Evolutionary conservation across 768 basidiomycete genomes (phyloP).

Genomic region (Serendipita sp.): DNA sequence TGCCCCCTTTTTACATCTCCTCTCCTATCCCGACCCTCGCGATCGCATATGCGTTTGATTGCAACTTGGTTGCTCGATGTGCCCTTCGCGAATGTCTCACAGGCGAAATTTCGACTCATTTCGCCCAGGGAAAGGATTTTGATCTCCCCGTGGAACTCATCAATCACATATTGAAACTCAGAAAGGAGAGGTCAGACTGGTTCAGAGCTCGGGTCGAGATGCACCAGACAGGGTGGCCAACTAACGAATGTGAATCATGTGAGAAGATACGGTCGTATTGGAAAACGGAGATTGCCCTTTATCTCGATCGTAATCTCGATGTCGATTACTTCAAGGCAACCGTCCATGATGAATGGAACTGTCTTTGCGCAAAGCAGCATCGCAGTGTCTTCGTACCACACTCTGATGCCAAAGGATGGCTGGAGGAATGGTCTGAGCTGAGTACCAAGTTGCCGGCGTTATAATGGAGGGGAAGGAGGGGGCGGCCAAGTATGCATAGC

Average conservation of each 20-base stretch:
- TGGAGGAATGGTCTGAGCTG: background rate
- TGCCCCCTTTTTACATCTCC: background rate
- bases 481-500: too few species aligned
- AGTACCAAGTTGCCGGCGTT: background rate
- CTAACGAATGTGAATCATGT: too few species aligned
- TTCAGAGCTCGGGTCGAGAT: background rate
- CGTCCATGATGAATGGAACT: too few species aligned
- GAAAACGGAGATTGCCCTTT: too few species aligned
- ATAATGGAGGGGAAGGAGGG: background rate
- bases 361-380: too few species aligned
- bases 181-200: background rate
- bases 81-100: background rate
- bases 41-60: background rate
- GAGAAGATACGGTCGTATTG: too few species aligned
- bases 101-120: background rate
- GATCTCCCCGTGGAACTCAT: background rate
- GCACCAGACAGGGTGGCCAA: background rate
- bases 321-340: too few species aligned
- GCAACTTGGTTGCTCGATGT: background rate
- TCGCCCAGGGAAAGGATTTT: background rate
- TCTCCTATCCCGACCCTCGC: background rate
- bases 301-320: too few species aligned
- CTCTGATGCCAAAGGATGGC: too few species aligned
- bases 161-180: background rate
- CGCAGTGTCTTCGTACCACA: too few species aligned